Conservation (phyloP, 2,329 filamentous ascomycete genomes). For the Ascochyta rabiei region DNA sequence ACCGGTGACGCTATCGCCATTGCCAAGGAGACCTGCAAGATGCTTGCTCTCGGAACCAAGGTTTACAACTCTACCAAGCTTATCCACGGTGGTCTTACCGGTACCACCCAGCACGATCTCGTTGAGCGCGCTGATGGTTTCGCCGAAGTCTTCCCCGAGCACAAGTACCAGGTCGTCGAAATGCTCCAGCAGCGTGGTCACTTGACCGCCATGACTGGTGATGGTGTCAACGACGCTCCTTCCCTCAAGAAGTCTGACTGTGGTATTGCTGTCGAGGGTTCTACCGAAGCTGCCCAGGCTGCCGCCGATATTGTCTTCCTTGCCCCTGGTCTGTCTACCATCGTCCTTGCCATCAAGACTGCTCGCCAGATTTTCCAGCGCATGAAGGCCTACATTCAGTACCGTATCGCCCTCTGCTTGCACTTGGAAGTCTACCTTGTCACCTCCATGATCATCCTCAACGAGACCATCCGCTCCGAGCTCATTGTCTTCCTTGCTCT, state of each 20-base stretch:
- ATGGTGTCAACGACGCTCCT: slow-evolving; percentile 75
- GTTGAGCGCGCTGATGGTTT: slow-evolving; percentile 77
- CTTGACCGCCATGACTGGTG: slow-evolving; percentile 77
- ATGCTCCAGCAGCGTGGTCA: slow-evolving; percentile 77
- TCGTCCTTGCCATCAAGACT: slow-evolving; percentile 75
- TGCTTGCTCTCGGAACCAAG: slow-evolving; percentile 79
- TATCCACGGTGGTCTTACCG: slow-evolving; percentile 75
- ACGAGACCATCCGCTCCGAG: slow-evolving; percentile 74
- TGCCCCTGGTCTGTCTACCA: slow-evolving; percentile 72
- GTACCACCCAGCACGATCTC: slow-evolving; percentile 75
- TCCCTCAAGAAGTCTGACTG: slow-evolving; percentile 77
- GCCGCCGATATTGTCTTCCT: slow-evolving; percentile 78
- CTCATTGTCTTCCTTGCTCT: slow-evolving; percentile 80
- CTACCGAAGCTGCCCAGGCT: slow-evolving; percentile 74
- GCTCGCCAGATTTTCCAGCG: slow-evolving; percentile 78
- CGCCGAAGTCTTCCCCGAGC: slow-evolving; percentile 75
- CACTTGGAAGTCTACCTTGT: slow-evolving; percentile 79
- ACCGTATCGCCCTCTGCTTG: slow-evolving; percentile 76
- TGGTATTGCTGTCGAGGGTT: slow-evolving; percentile 75
- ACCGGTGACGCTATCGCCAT: slow-evolving; percentile 82
- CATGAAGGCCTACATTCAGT: slow-evolving; percentile 79
- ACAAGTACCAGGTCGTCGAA: slow-evolving; percentile 78
- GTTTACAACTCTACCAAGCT: slow-evolving; percentile 81
- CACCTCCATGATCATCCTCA: slow-evolving; percentile 79
- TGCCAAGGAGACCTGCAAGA: slow-evolving; percentile 82